These are phyloP conservation scores for Annulohypoxylon truncatum DNA, from an alignment of 2,329 filamentous ascomycete species.

Conservation along the genomic window DNA sequence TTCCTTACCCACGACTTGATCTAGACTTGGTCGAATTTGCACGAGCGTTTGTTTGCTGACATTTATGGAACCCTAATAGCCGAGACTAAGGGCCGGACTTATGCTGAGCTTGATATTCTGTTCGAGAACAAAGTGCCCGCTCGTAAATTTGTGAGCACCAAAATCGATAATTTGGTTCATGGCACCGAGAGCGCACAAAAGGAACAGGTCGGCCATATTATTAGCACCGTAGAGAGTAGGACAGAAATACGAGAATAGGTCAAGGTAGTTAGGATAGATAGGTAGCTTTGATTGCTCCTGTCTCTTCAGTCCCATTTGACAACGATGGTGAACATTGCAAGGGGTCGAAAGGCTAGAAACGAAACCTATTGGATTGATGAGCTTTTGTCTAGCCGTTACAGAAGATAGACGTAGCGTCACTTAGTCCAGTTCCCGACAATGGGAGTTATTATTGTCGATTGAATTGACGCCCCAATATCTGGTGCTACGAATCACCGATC, in stretches of 20 bases:
- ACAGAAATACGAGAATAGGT: background rate
- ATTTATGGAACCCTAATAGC: slow-evolving; percentile 21
- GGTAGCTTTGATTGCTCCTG: background rate
- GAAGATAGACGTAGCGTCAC: background rate
- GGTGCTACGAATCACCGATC: slow-evolving; percentile 1
- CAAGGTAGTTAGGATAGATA: background rate
- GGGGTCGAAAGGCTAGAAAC: background rate
- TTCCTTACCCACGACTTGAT: background rate
- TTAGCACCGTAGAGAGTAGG: slow-evolving; percentile 7
- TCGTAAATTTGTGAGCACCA: slow-evolving; percentile 51
- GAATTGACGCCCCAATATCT: slow-evolving; percentile 3
- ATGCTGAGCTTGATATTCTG: slow-evolving; percentile 62
- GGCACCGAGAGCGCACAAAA: slow-evolving; percentile 48
- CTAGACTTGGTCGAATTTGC: background rate
- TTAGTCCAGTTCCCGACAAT: background rate
- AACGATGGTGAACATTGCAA: background rate
- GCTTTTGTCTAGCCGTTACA: background rate
- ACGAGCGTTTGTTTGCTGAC: slow-evolving; percentile 1
- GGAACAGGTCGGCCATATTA: slow-evolving; percentile 42
- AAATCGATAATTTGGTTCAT: slow-evolving; percentile 46
- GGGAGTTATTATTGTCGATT: background rate
- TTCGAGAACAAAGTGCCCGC: slow-evolving; percentile 55
- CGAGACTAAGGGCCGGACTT: slow-evolving; percentile 55
- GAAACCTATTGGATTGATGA: background rate
- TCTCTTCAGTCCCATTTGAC: background rate